Conservation (phyloP, 2,329 filamentous ascomycete genomes). For the Aspergillus fumigatus region DNA sequence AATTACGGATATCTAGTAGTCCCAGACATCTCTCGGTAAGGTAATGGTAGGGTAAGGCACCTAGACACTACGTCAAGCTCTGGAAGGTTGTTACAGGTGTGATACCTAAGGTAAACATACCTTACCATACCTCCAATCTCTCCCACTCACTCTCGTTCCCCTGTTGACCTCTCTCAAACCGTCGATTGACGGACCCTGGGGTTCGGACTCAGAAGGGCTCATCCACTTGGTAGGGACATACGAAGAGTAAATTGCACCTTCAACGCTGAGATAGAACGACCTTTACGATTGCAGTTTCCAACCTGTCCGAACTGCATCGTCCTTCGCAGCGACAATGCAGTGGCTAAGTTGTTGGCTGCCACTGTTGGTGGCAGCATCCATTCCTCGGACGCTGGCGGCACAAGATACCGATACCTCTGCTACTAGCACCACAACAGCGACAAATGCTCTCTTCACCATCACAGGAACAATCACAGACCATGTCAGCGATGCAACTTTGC, state of each 20-base stretch:
- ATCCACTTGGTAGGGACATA: not conserved
- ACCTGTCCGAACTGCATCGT: not conserved
- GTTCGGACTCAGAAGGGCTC: not conserved
- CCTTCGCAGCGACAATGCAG: not conserved
- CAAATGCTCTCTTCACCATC: conserved; percentile 11
- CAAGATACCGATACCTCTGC: not conserved
- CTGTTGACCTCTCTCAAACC: not conserved
- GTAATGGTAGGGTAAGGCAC: not conserved
- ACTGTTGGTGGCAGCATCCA: not conserved
- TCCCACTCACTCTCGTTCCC: not conserved
- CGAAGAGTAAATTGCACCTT: not conserved
- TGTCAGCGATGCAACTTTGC: conserved; percentile 23
- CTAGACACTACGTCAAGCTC: not conserved
- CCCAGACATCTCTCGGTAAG: too few relatives aligned
- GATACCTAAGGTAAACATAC: not conserved
- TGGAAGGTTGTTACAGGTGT: not conserved
- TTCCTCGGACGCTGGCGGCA: not conserved
- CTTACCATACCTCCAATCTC: not conserved
- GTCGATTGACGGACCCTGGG: not conserved
- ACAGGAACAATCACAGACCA: conserved; percentile 20
- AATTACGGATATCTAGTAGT: too few relatives aligned
- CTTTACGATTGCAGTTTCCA: not conserved
- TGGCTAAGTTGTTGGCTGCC: not conserved
- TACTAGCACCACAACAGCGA: not conserved
- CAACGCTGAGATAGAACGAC: not conserved